Percentiles rank a stretch among this genome's conserved stretches.
Conservation (phyloP, 73 alveolate genomes). For the Tetrahymena thermophila region DNA sequence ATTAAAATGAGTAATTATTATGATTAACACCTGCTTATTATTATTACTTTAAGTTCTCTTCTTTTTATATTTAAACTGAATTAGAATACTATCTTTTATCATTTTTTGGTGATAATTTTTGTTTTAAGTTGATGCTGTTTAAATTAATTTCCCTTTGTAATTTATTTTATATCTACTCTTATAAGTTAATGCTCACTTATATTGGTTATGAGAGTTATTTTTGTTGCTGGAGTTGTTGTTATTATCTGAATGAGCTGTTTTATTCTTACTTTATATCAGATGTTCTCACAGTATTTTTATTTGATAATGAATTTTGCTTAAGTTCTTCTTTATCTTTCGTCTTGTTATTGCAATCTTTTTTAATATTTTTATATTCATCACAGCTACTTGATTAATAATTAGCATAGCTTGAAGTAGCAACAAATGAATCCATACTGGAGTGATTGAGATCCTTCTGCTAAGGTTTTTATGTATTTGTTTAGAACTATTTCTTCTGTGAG, state of each 20-base stretch:
- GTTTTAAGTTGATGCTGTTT: not conserved
- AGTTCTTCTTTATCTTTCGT: not conserved
- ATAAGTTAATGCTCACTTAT: not conserved
- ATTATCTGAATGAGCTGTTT: not conserved
- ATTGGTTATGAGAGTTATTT: not conserved
- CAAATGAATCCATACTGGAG: not conserved
- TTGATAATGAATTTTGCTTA: not conserved
- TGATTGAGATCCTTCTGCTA: not conserved
- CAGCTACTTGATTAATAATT: not conserved
- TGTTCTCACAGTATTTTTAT: not conserved
- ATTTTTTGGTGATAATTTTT: not conserved
- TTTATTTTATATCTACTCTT: not conserved
- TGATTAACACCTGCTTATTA: not conserved
- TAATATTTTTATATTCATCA: not conserved
- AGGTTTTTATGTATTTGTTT: not conserved
- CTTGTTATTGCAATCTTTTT: not conserved
- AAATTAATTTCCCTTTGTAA: not conserved
- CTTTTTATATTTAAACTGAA: not conserved
- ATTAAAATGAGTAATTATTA: not conserved
- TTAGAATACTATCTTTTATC: not conserved
- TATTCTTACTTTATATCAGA: not conserved
- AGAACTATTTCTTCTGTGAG: not conserved
- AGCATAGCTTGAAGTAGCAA: not conserved
- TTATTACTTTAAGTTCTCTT: not conserved
- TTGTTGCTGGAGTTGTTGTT: not conserved